phyloP scores from a whole-genome alignment of 2,329 filamentous ascomycete species.

The Neonectria magnoliae region DNA sequence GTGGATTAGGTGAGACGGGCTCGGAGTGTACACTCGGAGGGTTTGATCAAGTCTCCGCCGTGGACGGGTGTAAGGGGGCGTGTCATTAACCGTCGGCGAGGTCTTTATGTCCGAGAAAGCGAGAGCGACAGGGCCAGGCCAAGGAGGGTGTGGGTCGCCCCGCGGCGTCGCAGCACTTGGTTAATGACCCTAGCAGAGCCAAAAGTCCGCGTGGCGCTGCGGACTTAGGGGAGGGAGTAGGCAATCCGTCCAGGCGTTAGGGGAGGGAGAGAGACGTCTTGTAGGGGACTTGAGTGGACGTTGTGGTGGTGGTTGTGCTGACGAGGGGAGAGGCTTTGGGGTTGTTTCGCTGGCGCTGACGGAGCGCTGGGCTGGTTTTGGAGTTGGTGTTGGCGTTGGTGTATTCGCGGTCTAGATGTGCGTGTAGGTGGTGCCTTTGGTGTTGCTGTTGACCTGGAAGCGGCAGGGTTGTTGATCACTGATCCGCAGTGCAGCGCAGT shows the following conservation, averaged over 20 bases:
- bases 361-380: constrained; percentile 15
- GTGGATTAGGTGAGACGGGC: constrained; percentile 42
- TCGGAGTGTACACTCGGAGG: constrained; percentile 37
- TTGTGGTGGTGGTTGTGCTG: constrained; percentile 17
- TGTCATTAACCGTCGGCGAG: constrained; percentile 46
- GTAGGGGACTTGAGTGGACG: neutral
- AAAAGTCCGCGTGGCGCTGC: constrained; percentile 36
- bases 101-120: constrained; percentile 55
- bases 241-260: neutral
- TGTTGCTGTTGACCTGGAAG: constrained; percentile 9
- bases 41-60: constrained; percentile 37
- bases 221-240: constrained; percentile 30
- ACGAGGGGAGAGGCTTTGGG: constrained; percentile 1
- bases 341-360: constrained; percentile 32
- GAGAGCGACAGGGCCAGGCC: constrained; percentile 36
- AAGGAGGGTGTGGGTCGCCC: constrained; percentile 34
- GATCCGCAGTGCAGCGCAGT: constrained; percentile 14
- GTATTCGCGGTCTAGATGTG: no score
- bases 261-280: neutral
- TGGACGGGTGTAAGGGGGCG: constrained; percentile 22
- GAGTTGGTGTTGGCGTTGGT: no score
- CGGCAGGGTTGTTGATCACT: constrained; percentile 12
- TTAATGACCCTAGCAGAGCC: constrained; percentile 27
- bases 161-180: constrained; percentile 26
- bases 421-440: neutral